Evolutionary conservation across 2,329 filamentous ascomycete species (phyloP).

Genomic region (Fusarium denticulatum): DNA sequence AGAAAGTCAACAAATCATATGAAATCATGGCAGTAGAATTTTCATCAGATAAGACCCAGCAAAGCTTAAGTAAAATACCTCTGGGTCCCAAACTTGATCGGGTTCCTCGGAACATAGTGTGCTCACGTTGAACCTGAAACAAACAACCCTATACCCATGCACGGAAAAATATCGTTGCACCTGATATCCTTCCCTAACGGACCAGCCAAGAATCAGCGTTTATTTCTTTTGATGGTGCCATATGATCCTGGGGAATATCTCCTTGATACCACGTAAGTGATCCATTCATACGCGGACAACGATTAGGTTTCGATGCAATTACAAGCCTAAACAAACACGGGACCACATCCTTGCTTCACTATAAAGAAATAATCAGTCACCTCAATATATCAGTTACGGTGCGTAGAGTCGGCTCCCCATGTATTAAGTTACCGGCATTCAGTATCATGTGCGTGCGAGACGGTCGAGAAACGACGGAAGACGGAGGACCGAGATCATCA

Average conservation of each 20-base stretch:
- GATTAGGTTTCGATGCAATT: background rate
- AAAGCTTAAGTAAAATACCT: background rate
- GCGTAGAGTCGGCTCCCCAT: background rate
- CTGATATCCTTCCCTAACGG: conserved; percentile 1
- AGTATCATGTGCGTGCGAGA: background rate
- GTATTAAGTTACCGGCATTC: conserved; percentile 11
- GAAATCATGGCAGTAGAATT: background rate
- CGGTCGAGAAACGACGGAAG: background rate
- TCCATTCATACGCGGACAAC: background rate
- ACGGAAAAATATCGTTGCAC: conserved; percentile 20
- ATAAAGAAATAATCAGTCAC: background rate
- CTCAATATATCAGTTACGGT: background rate
- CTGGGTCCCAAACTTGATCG: background rate
- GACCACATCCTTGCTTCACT: background rate
- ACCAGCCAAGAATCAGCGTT: background rate
- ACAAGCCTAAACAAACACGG: background rate
- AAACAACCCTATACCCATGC: conserved; percentile 16
- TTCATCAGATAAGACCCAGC: background rate
- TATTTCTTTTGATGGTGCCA: conserved; percentile 8
- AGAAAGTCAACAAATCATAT: background rate
- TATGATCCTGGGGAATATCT: conserved; percentile 21
- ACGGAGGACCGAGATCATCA: background rate
- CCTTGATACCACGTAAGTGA: conserved; percentile 14
- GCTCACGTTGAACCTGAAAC: conserved; percentile 41
- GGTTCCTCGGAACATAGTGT: conserved; percentile 3